Conservation (phyloP, 2,329 filamentous ascomycete species). For the Xylariaceae sp. region DNA sequence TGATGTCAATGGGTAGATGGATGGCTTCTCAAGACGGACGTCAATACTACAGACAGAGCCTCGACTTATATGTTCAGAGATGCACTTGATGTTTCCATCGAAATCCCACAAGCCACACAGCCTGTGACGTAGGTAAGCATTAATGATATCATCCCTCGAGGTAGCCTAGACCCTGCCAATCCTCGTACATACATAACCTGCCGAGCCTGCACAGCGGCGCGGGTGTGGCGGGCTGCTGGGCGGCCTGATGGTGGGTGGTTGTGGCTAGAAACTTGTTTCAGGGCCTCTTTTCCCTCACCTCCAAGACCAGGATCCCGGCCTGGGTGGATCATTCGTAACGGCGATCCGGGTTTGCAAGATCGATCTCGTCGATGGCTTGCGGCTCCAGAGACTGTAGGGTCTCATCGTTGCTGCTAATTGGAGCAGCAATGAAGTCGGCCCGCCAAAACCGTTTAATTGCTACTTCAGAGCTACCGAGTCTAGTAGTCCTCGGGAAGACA, state of each 20-base stretch:
- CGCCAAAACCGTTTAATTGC: slow-evolving; percentile 9
- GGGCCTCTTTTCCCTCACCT: neutral
- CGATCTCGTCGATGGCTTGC: slow-evolving; percentile 6
- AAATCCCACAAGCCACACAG: slow-evolving; percentile 9
- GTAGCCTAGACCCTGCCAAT: slow-evolving; percentile 10
- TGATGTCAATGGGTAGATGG: slow-evolving; percentile 1
- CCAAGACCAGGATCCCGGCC: slow-evolving; percentile 5
- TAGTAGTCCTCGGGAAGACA: neutral
- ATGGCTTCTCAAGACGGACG: neutral
- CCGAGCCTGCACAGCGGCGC: slow-evolving; percentile 1
- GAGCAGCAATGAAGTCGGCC: neutral
- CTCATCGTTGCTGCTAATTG: slow-evolving; percentile 3
- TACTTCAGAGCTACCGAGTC: no score
- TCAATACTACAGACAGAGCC: neutral
- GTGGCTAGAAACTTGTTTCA: slow-evolving; percentile 32
- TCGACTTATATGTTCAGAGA: slow-evolving; percentile 17
- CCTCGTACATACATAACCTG: neutral
- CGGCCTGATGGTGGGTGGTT: slow-evolving; percentile 13
- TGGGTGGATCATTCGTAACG: slow-evolving; percentile 2
- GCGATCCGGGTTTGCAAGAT: slow-evolving; percentile 5
- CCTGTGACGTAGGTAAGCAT: slow-evolving; percentile 14
- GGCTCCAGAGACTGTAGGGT: neutral
- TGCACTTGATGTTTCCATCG: slow-evolving; percentile 2
- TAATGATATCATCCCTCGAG: slow-evolving; percentile 20
- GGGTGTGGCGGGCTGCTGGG: slow-evolving; percentile 21